Percentiles rank a stretch among this genome's conserved stretches.
These are phyloP conservation scores for Trebouxia sp. DNA, from an alignment of 139 green algal genomes.

Conservation along the genomic window DNA sequence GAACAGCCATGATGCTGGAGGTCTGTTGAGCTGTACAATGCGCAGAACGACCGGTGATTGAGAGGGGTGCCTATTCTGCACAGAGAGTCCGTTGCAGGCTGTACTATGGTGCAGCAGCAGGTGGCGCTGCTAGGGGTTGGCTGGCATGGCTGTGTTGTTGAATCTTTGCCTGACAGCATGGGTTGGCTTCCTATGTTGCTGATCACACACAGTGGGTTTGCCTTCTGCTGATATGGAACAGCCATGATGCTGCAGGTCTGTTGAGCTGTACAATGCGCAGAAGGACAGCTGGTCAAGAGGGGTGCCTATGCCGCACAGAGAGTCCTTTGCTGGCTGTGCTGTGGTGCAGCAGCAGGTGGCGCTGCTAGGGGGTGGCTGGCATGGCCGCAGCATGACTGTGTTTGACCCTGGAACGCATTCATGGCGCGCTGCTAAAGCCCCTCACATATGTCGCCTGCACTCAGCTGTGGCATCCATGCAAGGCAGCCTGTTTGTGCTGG, in stretches of 20 bases:
- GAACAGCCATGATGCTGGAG: conserved; percentile 17
- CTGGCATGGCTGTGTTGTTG: no score
- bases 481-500: conserved; percentile 46
- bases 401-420: conserved; percentile 16
- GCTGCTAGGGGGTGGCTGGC: neutral
- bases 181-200: no score
- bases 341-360: neutral
- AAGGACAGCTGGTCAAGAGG: conserved; percentile 55
- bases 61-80: no score
- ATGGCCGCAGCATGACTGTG: conserved; percentile 43
- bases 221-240: no score
- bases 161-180: no score
- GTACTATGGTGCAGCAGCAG: no score
- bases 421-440: conserved; percentile 26
- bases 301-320: conserved; percentile 41
- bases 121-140: no score
- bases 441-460: conserved; percentile 45
- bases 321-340: conserved; percentile 48
- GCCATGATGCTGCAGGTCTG: conserved; percentile 23
- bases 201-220: no score
- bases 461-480: conserved; percentile 36
- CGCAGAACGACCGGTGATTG: no score
- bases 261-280: conserved; percentile 59
- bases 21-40: no score
- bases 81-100: no score